Evolutionary conservation across 129 eudicot species (phyloP), one percentile per base, ranked within the genome.

Genomic region (Deinandra increscens): DNA sequence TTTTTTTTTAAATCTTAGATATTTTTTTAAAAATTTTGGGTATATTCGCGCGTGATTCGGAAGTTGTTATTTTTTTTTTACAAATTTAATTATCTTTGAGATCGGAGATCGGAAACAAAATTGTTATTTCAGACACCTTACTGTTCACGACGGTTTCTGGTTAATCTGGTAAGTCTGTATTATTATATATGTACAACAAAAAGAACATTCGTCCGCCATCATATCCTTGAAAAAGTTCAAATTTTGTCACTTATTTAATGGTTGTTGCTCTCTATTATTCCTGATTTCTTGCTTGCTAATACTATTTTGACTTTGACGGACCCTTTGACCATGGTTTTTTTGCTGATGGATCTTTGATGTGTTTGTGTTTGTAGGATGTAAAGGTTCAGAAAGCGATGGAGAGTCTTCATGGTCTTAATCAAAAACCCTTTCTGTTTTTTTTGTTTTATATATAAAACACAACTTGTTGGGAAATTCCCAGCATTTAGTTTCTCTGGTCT

Each of bases 381-480:
- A 86, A 82, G 87, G 86, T 60, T 66, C n/a, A 42, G 96, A 86
- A 78, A 84, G 89, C 80, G 95, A 86, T 81, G 61, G 98, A 82
- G 83, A 81, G 72, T 66, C 81, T 19, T 65, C 85, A 84, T 73
- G 97, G 97, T 91, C 78, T 64, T 68, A 55, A 68, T 76, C 74
- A 70, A 23, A 71, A 79, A 43, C 75, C 68, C 69, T 67, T 36
- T 14, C 51, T 71, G 19, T 69, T 68, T 29, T 54, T 12, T 74
- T 49, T 75, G 65, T 51, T 71, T 55, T 70, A 53, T 4, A 58
- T 23, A 4, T 11, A 56, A 58, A 66, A 29, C 43, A 17, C 38
- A 31, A 60, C 38, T 55, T 60, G 70, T 75, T 54, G 79, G 81
- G 64, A 44, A 56, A 13, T 78, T 68, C 49, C 73, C 68, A 66